Base-by-base conservation (phyloP, 2,329 filamentous ascomycete species). In the Clarireedia paspali region DNA sequence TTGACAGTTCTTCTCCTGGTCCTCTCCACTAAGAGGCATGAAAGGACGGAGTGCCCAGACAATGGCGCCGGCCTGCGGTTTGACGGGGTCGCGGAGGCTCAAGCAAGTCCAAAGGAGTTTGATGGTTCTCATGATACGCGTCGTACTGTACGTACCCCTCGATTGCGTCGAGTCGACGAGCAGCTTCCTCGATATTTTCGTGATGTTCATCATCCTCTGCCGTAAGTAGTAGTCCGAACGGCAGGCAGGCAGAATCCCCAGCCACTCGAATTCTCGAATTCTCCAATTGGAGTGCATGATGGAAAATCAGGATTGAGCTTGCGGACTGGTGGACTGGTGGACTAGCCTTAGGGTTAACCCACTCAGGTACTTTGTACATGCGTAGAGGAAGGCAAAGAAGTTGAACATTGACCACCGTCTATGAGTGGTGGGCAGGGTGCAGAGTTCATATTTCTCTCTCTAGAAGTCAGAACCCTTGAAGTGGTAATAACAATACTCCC, bases 241-340 rank as follows among this genome's bases (percentile, higher is more conserved):
- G 20, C 20, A n/a, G 39, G 17, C 7, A 9, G 6, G 14, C 15
- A 14, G 7, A 42, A n/a, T 40, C 23, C 52, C 52, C 52, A 54
- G 52, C 52, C 52, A 36, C 52, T 49, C 42, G 17, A 39, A 47
- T 53, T 24, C 34, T 47, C 36, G 9, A 53, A 47, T 53, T 20
- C 20, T 20, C 20, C 20, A 17, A 17, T 9, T 12, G 40, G 12
- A 44, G 23, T 44, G 40, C 40, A 20, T 44, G 17, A 23, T 20
- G 40, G 23, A 24, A 30, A 30, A 45, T 52, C 40, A 46, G 42
- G 50, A 38, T 46, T 46, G 17, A 42, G 14, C 23, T 40, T 34
- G 30, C 12, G 9, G 30, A 34, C 30, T 34, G 9, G 10, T 34
- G 30, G 30, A 34, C 10, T 34, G 30, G 30, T 34, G 10, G 30